Evolutionary conservation across 164 flowering plant species (phyloP).

Genomic region (Kalanchoe fedtschenkoi): DNA sequence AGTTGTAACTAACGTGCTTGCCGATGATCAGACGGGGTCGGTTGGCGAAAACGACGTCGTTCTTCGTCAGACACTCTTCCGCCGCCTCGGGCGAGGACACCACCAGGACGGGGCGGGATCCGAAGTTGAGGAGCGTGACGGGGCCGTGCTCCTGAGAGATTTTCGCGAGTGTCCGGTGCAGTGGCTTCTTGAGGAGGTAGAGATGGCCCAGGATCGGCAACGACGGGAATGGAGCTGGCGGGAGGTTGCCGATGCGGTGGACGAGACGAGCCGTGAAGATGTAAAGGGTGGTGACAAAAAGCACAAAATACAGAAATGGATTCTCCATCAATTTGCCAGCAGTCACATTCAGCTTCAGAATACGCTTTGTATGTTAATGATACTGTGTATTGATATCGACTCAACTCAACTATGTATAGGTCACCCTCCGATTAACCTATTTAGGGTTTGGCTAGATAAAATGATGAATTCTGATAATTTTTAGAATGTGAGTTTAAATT

Average conservation of each 20-base stretch:
- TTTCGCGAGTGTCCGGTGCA: constrained; percentile 5
- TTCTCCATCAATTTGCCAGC: constrained; percentile 3
- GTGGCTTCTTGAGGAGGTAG: constrained; percentile 13
- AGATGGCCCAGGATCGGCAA: constrained; percentile 20
- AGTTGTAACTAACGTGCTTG: constrained; percentile 6
- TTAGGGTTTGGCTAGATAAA: too few species aligned
- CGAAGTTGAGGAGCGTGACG: constrained; percentile 10
- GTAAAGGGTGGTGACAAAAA: not conserved
- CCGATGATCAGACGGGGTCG: constrained; percentile 6
- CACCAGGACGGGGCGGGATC: constrained; percentile 10
- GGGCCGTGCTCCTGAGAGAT: constrained; percentile 4
- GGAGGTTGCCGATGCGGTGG: constrained; percentile 10
- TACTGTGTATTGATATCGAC: too few species aligned
- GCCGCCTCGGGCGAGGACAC: constrained; percentile 6
- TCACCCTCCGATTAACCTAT: too few species aligned
- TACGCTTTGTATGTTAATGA: too few species aligned
- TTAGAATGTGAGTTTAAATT: too few species aligned
- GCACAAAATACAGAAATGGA: not conserved
- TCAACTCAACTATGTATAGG: too few species aligned
- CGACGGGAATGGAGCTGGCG: constrained; percentile 12
- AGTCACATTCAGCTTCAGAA: too few species aligned
- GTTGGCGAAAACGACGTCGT: constrained; percentile 10
- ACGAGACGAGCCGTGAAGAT: not conserved
- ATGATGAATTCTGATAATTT: too few species aligned
- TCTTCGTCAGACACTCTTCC: constrained; percentile 9